phyloP scores from a whole-genome alignment of 2,329 filamentous ascomycete species.

The Ascochyta lentis region DNA sequence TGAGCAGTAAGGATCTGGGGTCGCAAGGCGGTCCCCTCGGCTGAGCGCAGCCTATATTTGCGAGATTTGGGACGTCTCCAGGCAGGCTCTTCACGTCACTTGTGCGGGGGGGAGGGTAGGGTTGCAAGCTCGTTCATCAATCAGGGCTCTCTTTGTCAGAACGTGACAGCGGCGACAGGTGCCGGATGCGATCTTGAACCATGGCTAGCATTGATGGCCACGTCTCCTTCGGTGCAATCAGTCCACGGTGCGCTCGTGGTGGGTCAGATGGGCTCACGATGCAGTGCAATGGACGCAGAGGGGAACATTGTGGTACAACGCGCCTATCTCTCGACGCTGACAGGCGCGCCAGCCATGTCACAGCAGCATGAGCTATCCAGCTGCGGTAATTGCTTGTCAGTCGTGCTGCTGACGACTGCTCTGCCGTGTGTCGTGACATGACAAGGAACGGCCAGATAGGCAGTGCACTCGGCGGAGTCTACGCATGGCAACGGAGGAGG shows the following conservation, averaged over 20 bases:
- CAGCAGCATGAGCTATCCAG: slow-evolving; percentile 30
- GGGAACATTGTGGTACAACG: slow-evolving; percentile 43
- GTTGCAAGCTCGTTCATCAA: slow-evolving; percentile 25
- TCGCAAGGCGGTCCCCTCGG: slow-evolving; percentile 4
- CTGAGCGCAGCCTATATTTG: slow-evolving; percentile 25
- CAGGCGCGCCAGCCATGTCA: slow-evolving; percentile 31
- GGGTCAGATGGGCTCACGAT: slow-evolving; percentile 29
- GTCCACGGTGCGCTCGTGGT: slow-evolving; percentile 21
- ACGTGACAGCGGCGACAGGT: slow-evolving; percentile 30
- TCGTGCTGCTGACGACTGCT: slow-evolving; percentile 7
- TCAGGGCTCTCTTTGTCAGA: slow-evolving; percentile 33
- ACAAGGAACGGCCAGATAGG: slow-evolving; percentile 7
- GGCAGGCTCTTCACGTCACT: slow-evolving; percentile 29
- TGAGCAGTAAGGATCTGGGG: slow-evolving; percentile 15
- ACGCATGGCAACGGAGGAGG: slow-evolving; percentile 7
- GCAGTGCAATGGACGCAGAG: slow-evolving; percentile 33
- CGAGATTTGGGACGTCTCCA: slow-evolving; percentile 1
- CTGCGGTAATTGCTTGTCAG: not conserved
- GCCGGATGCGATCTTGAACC: slow-evolving; percentile 24
- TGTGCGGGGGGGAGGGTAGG: slow-evolving; percentile 13
- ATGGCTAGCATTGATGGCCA: slow-evolving; percentile 15
- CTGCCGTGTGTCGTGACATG: slow-evolving; percentile 12
- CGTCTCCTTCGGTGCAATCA: slow-evolving; percentile 8
- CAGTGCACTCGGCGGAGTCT: not conserved
- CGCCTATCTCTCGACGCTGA: slow-evolving; percentile 30